phyloP scores from a whole-genome alignment of 306 rosid genomes.

The Luffa aegyptiaca region DNA sequence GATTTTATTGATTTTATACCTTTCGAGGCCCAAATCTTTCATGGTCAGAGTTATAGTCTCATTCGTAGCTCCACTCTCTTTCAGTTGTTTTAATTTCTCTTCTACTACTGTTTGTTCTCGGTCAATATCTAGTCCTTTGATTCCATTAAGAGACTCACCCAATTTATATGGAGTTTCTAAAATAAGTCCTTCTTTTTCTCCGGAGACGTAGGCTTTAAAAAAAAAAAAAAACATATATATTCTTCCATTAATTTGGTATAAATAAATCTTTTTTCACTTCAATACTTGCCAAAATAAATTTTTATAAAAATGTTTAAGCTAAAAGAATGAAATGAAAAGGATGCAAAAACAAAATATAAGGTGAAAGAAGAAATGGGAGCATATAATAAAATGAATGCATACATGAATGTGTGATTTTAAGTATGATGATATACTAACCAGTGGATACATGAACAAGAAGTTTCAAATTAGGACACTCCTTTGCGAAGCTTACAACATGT shows the following conservation, averaged over 20 bases:
- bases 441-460: conserved; percentile 71
- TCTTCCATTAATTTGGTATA: background rate
- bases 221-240: no score
- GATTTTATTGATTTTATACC: conserved; percentile 17
- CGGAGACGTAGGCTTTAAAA: conserved; percentile 61
- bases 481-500: conserved; percentile 55
- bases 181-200: conserved; percentile 61
- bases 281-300: background rate
- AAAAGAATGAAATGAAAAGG: no score
- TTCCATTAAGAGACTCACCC: conserved; percentile 63
- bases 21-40: conserved; percentile 57
- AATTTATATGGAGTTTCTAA: conserved; percentile 36
- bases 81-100: conserved; percentile 29
- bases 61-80: conserved; percentile 26
- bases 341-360: no score
- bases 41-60: conserved; percentile 34
- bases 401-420: no score
- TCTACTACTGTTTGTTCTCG: conserved; percentile 28
- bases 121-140: conserved; percentile 41
- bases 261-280: background rate
- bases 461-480: conserved; percentile 38
- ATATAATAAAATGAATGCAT: no score
- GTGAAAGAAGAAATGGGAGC: no score
- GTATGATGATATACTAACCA: conserved; percentile 23
- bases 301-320: background rate